Conservation (phyloP, 305 asterid genomes). For the Andrographis paniculata region DNA sequence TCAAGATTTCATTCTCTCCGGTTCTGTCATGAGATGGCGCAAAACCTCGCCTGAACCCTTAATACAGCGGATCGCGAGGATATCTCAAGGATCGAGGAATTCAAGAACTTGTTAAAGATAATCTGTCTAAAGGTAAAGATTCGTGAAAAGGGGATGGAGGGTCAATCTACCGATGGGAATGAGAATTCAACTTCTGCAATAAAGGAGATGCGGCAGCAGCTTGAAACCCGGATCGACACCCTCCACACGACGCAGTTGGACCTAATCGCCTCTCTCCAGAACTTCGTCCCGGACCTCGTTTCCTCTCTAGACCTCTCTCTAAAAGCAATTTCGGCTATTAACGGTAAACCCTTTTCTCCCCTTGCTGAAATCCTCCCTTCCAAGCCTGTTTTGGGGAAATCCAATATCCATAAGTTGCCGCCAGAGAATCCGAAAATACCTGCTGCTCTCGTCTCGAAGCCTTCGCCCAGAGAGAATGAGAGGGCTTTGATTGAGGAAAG, state of each 20-base stretch:
- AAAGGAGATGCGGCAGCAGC: conserved; percentile 56
- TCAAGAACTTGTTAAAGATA: neutral
- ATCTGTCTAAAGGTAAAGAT: neutral
- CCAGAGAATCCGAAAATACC: conserved; percentile 22
- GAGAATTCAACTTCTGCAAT: conserved; percentile 37
- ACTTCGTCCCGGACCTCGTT: conserved; percentile 74
- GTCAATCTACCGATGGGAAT: conserved; percentile 31
- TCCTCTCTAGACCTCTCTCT: conserved; percentile 87
- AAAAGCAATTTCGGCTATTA: conserved; percentile 54
- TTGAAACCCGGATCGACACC: conserved; percentile 65
- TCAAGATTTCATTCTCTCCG: no score
- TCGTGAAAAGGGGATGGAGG: conserved; percentile 33
- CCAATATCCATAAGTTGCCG: conserved; percentile 35
- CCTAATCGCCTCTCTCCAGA: conserved; percentile 75
- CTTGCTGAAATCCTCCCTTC: conserved; percentile 63
- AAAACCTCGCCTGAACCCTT: neutral
- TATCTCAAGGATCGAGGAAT: no score
- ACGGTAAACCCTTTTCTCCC: conserved; percentile 53
- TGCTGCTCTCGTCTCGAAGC: conserved; percentile 17
- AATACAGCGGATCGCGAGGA: neutral
- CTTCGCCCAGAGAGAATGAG: conserved; percentile 34
- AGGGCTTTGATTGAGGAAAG: conserved; percentile 52
- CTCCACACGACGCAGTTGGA: conserved; percentile 70
- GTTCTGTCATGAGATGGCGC: no score
- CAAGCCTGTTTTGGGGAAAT: conserved; percentile 26